Evolutionary conservation across 805 yeast species (phyloP).

Genomic region (Candida sonorensis): DNA sequence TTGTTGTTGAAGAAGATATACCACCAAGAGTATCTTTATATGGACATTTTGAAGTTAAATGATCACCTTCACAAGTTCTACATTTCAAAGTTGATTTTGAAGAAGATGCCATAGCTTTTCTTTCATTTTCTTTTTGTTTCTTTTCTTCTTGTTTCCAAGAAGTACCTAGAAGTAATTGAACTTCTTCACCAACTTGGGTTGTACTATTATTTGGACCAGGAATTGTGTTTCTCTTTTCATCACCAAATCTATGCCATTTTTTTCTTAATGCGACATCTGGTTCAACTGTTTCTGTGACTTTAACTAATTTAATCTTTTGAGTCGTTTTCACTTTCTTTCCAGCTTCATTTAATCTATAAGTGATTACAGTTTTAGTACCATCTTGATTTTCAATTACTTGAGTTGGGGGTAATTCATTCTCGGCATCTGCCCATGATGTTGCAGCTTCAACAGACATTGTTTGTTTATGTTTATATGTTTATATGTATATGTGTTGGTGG

Average conservation of each 20-base stretch:
- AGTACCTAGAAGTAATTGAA: slow-evolving; percentile 65
- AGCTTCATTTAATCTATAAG: slow-evolving; percentile 65
- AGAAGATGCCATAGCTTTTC: slow-evolving; percentile 40
- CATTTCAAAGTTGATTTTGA: slow-evolving; percentile 58
- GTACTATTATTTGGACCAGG: slow-evolving; percentile 88
- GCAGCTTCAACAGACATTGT: slow-evolving; percentile 6
- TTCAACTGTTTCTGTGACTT: slow-evolving; percentile 75
- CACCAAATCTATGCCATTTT: slow-evolving; percentile 85
- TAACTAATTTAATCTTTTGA: slow-evolving; percentile 72
- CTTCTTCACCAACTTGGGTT: slow-evolving; percentile 83
- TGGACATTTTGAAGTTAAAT: slow-evolving; percentile 93
- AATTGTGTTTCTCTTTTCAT: slow-evolving; percentile 55
- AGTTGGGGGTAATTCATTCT: slow-evolving; percentile 66
- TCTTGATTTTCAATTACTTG: slow-evolving; percentile 73
- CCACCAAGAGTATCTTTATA: slow-evolving; percentile 79
- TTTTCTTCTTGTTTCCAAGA: slow-evolving; percentile 74
- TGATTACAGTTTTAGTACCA: slow-evolving; percentile 83
- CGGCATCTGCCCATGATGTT: slow-evolving; percentile 59
- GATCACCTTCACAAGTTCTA: slow-evolving; percentile 91
- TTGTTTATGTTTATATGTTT: not conserved
- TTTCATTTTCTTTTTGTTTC: slow-evolving; percentile 53
- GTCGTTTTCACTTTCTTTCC: slow-evolving; percentile 86
- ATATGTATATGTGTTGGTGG: too few species aligned
- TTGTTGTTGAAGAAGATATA: slow-evolving; percentile 18
- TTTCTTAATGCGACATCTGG: slow-evolving; percentile 82